phyloP scores from a whole-genome alignment of 2,329 filamentous ascomycete species.

The Aspergillus pseudonomiae region DNA sequence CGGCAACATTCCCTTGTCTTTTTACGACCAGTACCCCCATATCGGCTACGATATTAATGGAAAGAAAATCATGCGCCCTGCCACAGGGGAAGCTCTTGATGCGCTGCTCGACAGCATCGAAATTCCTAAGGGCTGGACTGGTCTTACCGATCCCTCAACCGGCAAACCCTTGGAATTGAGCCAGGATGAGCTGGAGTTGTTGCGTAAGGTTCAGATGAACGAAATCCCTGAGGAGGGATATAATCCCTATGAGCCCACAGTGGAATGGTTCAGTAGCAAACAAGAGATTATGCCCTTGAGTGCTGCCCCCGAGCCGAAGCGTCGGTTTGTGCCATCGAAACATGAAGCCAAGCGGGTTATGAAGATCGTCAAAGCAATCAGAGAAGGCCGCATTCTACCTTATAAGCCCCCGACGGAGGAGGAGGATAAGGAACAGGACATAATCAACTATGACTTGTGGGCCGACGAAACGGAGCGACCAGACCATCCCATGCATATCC shows the following conservation, averaged over 20 bases:
- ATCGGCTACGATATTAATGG: conserved; percentile 99
- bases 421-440: conserved; percentile 71
- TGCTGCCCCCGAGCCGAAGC: conserved; percentile 91
- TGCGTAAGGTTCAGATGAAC: conserved; percentile 86
- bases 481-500: conserved; percentile 90
- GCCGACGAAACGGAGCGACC: conserved; percentile 83
- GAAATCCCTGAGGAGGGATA: conserved; percentile 86
- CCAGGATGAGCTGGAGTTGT: conserved; percentile 82
- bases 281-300: conserved; percentile 93
- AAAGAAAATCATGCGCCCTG: conserved; percentile 95
- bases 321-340: conserved; percentile 93
- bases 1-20: conserved; percentile 88
- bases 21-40: conserved; percentile 97
- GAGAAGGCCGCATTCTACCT: conserved; percentile 89
- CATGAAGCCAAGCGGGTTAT: conserved; percentile 95
- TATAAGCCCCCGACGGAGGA: conserved; percentile 77
- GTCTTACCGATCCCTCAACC: conserved; percentile 88
- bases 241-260: conserved; percentile 89
- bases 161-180: conserved; percentile 89
- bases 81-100: conserved; percentile 90
- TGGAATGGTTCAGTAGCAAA: conserved; percentile 91
- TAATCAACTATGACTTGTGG: conserved; percentile 87
- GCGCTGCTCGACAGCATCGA: conserved; percentile 95
- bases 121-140: conserved; percentile 95
- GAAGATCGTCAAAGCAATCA: conserved; percentile 95